Percentiles rank a stretch among this genome's conserved stretches.
Evolutionary conservation across 495 filamentous ascomycete species (phyloP).

Genomic region (Hypoxylon perforatum): DNA sequence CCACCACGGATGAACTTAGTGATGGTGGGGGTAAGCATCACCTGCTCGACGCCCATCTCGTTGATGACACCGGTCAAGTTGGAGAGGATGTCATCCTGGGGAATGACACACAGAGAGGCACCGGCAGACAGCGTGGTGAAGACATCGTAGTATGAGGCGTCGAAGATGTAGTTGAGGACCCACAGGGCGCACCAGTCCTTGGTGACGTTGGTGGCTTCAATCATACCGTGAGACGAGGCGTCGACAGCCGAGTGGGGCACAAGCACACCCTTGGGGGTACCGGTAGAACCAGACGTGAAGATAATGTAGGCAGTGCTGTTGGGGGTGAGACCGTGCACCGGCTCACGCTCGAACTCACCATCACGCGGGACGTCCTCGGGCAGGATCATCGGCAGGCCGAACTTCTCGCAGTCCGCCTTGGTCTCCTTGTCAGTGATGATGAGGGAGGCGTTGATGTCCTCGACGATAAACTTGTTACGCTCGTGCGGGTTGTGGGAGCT

Average conservation of each 20-base stretch:
- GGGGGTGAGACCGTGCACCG: constrained; percentile 31
- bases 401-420: not conserved
- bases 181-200: constrained; percentile 77
- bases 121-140: constrained; percentile 84
- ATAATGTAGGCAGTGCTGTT: constrained; percentile 48
- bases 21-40: constrained; percentile 86
- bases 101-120: constrained; percentile 75
- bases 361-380: not conserved
- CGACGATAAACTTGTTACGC: constrained; percentile 48
- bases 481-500: constrained; percentile 65
- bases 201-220: constrained; percentile 73
- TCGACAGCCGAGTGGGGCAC: constrained; percentile 81
- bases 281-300: constrained; percentile 82
- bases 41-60: constrained; percentile 73
- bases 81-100: constrained; percentile 78
- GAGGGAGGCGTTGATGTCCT: constrained; percentile 11
- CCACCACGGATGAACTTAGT: constrained; percentile 73
- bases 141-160: constrained; percentile 79
- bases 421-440: not conserved
- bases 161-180: constrained; percentile 78
- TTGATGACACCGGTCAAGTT: constrained; percentile 82
- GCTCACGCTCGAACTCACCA: not conserved
- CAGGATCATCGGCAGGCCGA: not conserved
- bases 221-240: constrained; percentile 86
- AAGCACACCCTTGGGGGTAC: constrained; percentile 79